Evolutionary conservation across 352 stramenopile genomes (phyloP), one percentile per base, ranked within the genome.

Genomic region (Plasmopara viticola): DNA sequence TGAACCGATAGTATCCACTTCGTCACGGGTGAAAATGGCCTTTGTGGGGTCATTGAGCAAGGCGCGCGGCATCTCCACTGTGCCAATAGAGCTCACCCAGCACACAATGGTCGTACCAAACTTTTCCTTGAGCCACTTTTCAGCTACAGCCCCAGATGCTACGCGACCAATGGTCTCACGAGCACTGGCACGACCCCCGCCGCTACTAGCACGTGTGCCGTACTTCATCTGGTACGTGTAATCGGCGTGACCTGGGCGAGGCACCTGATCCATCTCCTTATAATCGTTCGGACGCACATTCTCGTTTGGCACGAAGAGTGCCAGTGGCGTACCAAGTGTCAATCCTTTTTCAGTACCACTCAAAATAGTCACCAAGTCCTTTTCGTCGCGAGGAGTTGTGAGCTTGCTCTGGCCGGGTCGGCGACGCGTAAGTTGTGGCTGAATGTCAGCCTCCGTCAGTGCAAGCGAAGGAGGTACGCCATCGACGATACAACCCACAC

Each of bases 161-260:
- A 99, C 96, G 52, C 97, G 93, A 35, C 96, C 97, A 70, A 99
- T 99, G 10, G 96, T 99, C 72, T 99, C 96, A 12, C 97, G 84
- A 9, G 97, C 97, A 43, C 88, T 98, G 28, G 87, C 91, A 25
- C 97, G 89, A 37, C 97, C 97, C 46, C 97, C 97, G 44, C 97
- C 97, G 40, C 93, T 97, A 59, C 97, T 94, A 8, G 96, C 95
- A 44, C 96, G 89, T 41, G 98, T 97, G 57, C 97, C 97, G 70
- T 99, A 99, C 73, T 99, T 99, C 72, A 97, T 95, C 86, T 99
- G 95, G 74, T 99, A 99, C 52, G 96, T 98, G 51, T 97, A 97
- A 78, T 99, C 97, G 8, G 97, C 96, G 72, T 99, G 97, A 25
- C 87, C 94, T 9, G 95, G 95, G 29, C 86, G 82, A 10, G 86